Base-by-base conservation (phyloP, 768 basidiomycete genomes). In the Calvatia gigantea region DNA sequence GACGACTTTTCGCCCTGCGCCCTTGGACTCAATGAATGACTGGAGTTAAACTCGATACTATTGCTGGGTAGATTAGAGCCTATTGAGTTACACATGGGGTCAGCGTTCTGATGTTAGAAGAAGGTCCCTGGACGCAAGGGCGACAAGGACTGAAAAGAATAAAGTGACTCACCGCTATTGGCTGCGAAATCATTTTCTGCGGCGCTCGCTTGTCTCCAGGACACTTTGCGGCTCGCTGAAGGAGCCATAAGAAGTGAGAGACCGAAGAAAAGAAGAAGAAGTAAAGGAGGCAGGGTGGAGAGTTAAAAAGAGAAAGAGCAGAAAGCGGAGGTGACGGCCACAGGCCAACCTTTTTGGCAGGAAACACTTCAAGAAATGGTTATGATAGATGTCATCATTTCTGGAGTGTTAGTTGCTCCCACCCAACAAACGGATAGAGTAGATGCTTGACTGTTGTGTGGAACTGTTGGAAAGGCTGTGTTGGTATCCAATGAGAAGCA, bases 351-450 rank as follows among this genome's bases (percentile, higher is more conserved):
- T 19, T 17, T 28, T 44, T 23, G 23, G 19, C 29, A 29, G 15
- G 23, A 44, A 14, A 46, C 11, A 31, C 7, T n/a, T n/a, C n/a
- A n/a, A 31, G 31, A 23, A 7, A 32, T 19, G 27, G 25, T 5
- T 21, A 53, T 53, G 51, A 53, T 53, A 44, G 42, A 44, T 43
- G 42, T 53, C 41, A 53, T 53, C 51, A 53, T n/a, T 14, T 19
- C 23, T 53, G 51, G 29, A 44, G 41, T 37, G 51, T 29, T 17
- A 27, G 21, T 31, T 48, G 46, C 23, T 33, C 46, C n/a, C 31
- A 48, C 19, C 31, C 17, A 17, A 23, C 29, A 8, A 21, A 32
- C 6, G 29, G 19, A 17, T 6, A 31, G n/a, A 29, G 28, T 29
- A 33, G 4, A 6, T 48, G 27, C 17, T 42, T 27, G 29, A 28